Percentiles rank a stretch among this genome's conserved stretches.
Evolutionary conservation across 805 yeast genomes (phyloP).

Genomic region (Saccharomycopsis oosterbeekiorum): DNA sequence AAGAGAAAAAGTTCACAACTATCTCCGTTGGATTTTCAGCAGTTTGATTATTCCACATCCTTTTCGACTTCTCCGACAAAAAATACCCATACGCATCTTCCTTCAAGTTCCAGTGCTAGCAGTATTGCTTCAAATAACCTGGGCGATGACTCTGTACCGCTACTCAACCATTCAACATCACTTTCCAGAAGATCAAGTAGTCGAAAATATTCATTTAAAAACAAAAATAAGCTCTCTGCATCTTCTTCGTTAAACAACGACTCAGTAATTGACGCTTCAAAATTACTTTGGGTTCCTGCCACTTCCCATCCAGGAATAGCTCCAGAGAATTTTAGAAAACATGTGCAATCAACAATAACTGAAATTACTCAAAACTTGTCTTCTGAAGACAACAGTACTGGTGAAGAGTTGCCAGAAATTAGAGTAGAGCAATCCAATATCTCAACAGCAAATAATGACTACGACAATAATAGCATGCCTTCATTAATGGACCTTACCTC

Average conservation of each 20-base stretch:
- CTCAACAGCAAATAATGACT: slow-evolving; percentile 1
- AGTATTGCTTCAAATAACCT: background rate
- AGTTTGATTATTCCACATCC: background rate
- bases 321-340: slow-evolving; percentile 72
- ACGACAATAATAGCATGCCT: slow-evolving; percentile 32
- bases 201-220: background rate
- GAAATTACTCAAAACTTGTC: slow-evolving; percentile 20
- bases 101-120: background rate
- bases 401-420: slow-evolving; percentile 2
- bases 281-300: slow-evolving; percentile 92
- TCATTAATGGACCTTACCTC: slow-evolving; percentile 62
- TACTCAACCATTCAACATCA: background rate
- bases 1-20: background rate
- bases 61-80: background rate
- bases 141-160: background rate
- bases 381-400: slow-evolving; percentile 20
- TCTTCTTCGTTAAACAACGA: background rate
- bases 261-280: slow-evolving; percentile 29
- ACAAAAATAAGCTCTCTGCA: background rate
- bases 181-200: background rate
- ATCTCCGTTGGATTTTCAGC: background rate
- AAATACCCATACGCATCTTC: background rate
- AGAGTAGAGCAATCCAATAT: background rate
- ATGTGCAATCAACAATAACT: slow-evolving; percentile 41
- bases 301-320: slow-evolving; percentile 89